Percentiles rank a stretch among this genome's conserved stretches.
These are phyloP conservation scores for Sporobolomyces phaffii DNA, from an alignment of 768 basidiomycete species.

Conservation along the genomic window DNA sequence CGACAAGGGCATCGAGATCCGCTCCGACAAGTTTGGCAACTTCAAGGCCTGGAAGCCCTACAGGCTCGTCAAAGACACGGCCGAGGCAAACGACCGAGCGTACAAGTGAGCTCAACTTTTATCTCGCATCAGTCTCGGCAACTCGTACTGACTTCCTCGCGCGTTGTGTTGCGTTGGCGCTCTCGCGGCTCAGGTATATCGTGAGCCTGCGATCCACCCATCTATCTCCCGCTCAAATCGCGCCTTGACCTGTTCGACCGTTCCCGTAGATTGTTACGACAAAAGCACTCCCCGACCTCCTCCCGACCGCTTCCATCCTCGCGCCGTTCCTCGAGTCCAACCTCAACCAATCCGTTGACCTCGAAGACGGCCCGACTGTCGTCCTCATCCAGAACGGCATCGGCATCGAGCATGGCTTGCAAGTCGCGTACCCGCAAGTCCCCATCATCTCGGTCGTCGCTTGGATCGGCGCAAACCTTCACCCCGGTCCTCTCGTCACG, in stretches of 20 bases:
- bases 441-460: conserved; percentile 30
- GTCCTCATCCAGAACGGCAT: conserved; percentile 59
- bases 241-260: too few species aligned
- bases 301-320: conserved; percentile 57
- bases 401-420: conserved; percentile 33
- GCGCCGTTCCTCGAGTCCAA: conserved; percentile 56
- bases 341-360: conserved; percentile 48
- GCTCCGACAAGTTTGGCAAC: conserved; percentile 59
- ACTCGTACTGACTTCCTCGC: neutral
- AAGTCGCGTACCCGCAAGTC: conserved; percentile 17
- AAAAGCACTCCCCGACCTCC: conserved; percentile 65
- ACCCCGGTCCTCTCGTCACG: conserved; percentile 16
- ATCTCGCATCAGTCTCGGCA: too few species aligned
- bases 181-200: too few species aligned
- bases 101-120: conserved; percentile 64
- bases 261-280: too few species aligned
- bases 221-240: neutral
- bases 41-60: conserved; percentile 60
- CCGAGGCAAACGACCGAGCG: conserved; percentile 57
- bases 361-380: conserved; percentile 51
- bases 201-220: neutral
- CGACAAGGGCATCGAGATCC: conserved; percentile 56
- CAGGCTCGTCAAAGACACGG: conserved; percentile 56
- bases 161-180: too few species aligned
- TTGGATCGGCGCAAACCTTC: conserved; percentile 37